Percentiles rank a stretch among this genome's conserved stretches.
These are phyloP conservation scores for Anethum foeniculum DNA, from an alignment of 140 eudicot species.

Conservation along the genomic window DNA sequence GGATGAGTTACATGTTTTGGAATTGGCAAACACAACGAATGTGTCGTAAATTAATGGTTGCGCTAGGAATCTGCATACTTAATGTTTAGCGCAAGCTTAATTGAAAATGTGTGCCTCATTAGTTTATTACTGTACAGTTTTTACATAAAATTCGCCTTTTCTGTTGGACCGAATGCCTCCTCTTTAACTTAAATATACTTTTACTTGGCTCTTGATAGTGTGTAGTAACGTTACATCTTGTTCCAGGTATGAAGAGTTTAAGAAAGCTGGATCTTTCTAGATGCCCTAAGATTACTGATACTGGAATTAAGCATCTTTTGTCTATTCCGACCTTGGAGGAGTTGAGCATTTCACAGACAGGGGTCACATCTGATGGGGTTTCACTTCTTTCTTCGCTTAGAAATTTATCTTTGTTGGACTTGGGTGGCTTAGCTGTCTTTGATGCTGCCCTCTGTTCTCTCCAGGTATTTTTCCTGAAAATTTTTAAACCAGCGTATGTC, in stretches of 20 bases:
- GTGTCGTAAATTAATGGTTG: not conserved
- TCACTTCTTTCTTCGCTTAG: conserved; percentile 49
- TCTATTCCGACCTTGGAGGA: conserved; percentile 56
- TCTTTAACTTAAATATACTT: not conserved
- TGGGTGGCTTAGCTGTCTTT: conserved; percentile 73
- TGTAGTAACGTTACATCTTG: conserved; percentile 3
- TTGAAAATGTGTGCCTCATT: not conserved
- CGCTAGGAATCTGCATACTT: not conserved
- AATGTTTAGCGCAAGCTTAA: not conserved
- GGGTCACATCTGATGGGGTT: conserved; percentile 69
- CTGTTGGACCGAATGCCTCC: not conserved
- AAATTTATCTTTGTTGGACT: conserved; percentile 51
- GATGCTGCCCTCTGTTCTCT: conserved; percentile 64
- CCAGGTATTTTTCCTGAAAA: conserved; percentile 36
- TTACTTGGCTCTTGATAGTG: conserved; percentile 1
- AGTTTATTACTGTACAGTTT: not conserved
- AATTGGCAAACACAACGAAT: not conserved
- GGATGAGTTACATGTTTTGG: not conserved
- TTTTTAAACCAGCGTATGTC: not conserved
- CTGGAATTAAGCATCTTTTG: conserved; percentile 67
- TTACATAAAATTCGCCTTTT: not conserved
- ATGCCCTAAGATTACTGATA: conserved; percentile 75
- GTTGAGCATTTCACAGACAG: conserved; percentile 67
- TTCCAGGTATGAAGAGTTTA: conserved; percentile 52
- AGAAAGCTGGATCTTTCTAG: conserved; percentile 79